These are phyloP conservation scores for Laguncularia racemosa DNA, from an alignment of 345 rosid species.

Conservation along the genomic window DNA sequence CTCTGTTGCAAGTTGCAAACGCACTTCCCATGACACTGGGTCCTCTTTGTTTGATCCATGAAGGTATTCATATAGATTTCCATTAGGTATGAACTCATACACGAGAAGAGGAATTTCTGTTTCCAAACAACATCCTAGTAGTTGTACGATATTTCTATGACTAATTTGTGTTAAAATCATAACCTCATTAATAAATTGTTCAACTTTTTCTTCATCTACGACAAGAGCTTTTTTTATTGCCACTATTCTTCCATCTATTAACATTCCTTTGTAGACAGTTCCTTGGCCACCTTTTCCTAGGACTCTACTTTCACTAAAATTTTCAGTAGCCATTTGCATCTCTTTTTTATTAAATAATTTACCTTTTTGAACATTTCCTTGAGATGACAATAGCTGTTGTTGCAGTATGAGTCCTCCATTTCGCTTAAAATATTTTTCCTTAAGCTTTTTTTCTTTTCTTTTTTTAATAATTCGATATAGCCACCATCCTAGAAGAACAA, in stretches of 20 bases:
- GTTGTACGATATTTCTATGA: constrained; percentile 4
- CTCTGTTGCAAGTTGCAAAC: not conserved
- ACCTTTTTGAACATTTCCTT: constrained; percentile 1
- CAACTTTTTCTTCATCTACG: not conserved
- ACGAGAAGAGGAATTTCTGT: constrained; percentile 7
- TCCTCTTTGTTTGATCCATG: not conserved
- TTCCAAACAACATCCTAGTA: constrained; percentile 6
- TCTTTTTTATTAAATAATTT: constrained; percentile 1
- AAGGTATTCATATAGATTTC: constrained; percentile 7
- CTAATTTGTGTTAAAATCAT: constrained; percentile 3
- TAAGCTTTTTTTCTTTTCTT: constrained; percentile 2
- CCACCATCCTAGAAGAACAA: not conserved
- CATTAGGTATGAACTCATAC: constrained; percentile 11
- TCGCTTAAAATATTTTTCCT: constrained; percentile 4
- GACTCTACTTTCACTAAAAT: not conserved
- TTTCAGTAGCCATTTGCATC: constrained; percentile 1
- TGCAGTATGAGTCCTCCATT: constrained; percentile 4
- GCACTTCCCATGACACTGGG: constrained; percentile 10
- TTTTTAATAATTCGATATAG: not conserved
- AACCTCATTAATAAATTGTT: constrained; percentile 4
- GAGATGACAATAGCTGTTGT: not conserved
- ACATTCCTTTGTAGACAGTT: constrained; percentile 9
- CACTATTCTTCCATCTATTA: constrained; percentile 7
- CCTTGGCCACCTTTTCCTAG: constrained; percentile 5
- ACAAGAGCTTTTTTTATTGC: constrained; percentile 2